phyloP scores from a whole-genome alignment of 441 rosid species.

The Pelargonium myrrhifolium region DNA sequence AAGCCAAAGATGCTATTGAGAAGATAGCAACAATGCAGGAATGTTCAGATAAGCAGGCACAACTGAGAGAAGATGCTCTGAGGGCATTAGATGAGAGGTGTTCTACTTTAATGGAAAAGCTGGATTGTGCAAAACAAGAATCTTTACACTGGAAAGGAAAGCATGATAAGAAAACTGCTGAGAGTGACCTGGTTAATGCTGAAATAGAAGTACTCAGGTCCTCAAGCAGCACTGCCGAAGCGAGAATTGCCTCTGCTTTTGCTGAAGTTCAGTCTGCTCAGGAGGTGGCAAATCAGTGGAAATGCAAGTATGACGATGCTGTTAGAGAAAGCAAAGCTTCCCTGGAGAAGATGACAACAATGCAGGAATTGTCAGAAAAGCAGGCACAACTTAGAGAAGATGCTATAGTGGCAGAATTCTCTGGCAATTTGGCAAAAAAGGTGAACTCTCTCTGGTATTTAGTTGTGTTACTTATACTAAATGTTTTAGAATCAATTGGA shows the following conservation, averaged over 20 bases:
- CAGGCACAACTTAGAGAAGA: conserved; percentile 85
- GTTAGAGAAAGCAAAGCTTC: conserved; percentile 85
- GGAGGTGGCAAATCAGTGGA: conserved; percentile 92
- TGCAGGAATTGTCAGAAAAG: conserved; percentile 69
- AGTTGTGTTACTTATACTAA: background rate
- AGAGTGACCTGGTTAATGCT: conserved; percentile 58
- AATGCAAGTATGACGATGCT: conserved; percentile 78
- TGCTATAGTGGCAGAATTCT: conserved; percentile 68
- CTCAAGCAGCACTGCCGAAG: conserved; percentile 81
- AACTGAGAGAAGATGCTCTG: conserved; percentile 74
- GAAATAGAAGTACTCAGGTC: conserved; percentile 74
- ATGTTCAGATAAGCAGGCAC: conserved; percentile 67
- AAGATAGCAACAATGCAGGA: conserved; percentile 85
- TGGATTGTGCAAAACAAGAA: too few species aligned
- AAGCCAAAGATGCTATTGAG: conserved; percentile 83
- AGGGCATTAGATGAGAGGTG: conserved; percentile 28
- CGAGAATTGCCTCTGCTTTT: conserved; percentile 85
- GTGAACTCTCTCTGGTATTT: conserved; percentile 22
- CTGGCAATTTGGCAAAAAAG: conserved; percentile 54
- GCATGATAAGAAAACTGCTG: conserved; percentile 72
- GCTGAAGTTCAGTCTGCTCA: conserved; percentile 79
- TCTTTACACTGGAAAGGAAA: conserved; percentile 18
- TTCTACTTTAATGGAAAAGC: too few species aligned
- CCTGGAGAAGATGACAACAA: conserved; percentile 80
- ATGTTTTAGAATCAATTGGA: background rate